A percentile compares a stretch with the other conserved stretches of the same genome.
These are phyloP conservation scores for Physaria fendleri DNA, from an alignment of 345 rosid species.

Conservation along the genomic window DNA sequence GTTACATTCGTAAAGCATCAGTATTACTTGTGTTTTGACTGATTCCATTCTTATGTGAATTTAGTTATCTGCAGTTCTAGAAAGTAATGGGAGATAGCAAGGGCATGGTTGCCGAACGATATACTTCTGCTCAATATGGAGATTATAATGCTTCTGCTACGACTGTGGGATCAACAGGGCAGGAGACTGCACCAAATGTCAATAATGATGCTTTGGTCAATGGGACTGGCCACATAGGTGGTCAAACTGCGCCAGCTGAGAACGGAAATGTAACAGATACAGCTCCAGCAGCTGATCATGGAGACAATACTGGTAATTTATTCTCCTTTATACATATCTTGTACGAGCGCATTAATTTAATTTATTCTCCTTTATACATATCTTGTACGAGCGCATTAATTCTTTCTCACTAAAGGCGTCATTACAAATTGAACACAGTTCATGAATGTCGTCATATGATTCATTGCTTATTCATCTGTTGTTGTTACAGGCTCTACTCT, in stretches of 20 bases:
- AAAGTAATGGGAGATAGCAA: slow-evolving; percentile 65
- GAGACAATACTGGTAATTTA: slow-evolving; percentile 59
- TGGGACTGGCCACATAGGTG: slow-evolving; percentile 43
- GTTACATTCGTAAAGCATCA: neutral
- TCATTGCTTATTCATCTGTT: neutral
- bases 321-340: neutral
- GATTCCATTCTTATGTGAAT: neutral
- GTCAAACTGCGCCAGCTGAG: slow-evolving; percentile 35
- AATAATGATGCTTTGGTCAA: slow-evolving; percentile 43
- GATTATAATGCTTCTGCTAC: slow-evolving; percentile 28
- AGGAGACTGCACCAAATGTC: slow-evolving; percentile 30
- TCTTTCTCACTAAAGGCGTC: neutral
- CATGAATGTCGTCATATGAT: neutral
- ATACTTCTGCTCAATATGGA: slow-evolving; percentile 35
- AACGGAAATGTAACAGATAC: slow-evolving; percentile 52
- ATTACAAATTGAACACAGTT: neutral
- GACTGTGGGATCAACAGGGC: slow-evolving; percentile 24
- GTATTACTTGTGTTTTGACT: neutral
- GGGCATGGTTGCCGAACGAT: slow-evolving; percentile 42
- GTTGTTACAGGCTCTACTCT: slow-evolving; percentile 36
- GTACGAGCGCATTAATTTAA: slow-evolving; percentile 29
- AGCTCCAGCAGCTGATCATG: slow-evolving; percentile 35
- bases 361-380: neutral
- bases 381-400: neutral
- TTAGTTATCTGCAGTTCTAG: slow-evolving; percentile 24